Evolutionary conservation across 148 eudicot species (phyloP).

Genomic region (Chenopodium quinoa): DNA sequence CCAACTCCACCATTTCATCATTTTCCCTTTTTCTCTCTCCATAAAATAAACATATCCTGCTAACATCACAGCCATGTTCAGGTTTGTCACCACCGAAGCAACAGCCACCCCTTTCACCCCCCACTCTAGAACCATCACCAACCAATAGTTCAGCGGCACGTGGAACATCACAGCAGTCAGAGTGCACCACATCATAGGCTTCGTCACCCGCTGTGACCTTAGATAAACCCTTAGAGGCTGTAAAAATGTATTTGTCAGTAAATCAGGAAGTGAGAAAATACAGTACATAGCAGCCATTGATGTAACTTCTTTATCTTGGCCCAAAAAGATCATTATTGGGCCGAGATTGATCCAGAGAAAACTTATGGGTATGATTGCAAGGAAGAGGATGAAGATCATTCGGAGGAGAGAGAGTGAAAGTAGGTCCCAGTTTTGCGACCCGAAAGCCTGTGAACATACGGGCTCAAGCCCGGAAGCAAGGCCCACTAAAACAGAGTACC

Average conservation of each 20-base stretch:
- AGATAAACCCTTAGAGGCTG: constrained; percentile 80
- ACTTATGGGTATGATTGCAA: constrained; percentile 65
- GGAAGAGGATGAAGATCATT: constrained; percentile 69
- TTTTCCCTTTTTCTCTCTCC: constrained; percentile 33
- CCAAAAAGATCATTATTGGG: constrained; percentile 69
- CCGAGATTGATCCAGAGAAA: constrained; percentile 67
- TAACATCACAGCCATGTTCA: constrained; percentile 74
- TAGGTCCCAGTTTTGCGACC: constrained; percentile 57
- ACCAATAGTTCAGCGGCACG: constrained; percentile 62
- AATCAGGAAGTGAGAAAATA: constrained; percentile 70
- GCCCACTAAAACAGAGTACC: constrained; percentile 85
- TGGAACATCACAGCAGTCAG: constrained; percentile 69
- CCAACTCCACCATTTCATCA: constrained; percentile 27
- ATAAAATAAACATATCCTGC: constrained; percentile 54
- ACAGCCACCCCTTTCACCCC: constrained; percentile 85
- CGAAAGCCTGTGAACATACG: constrained; percentile 78
- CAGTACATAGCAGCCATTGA: constrained; percentile 73
- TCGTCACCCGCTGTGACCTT: constrained; percentile 82
- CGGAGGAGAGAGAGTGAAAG: constrained; percentile 61
- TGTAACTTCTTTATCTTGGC: constrained; percentile 74
- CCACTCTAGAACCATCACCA: constrained; percentile 45
- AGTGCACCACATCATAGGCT: constrained; percentile 87
- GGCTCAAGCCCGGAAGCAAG: constrained; percentile 89
- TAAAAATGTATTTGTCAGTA: constrained; percentile 64
- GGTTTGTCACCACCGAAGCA: constrained; percentile 68